Base-by-base conservation (phyloP, 2,329 filamentous ascomycete genomes). In the Didymosphaeria variabile region DNA sequence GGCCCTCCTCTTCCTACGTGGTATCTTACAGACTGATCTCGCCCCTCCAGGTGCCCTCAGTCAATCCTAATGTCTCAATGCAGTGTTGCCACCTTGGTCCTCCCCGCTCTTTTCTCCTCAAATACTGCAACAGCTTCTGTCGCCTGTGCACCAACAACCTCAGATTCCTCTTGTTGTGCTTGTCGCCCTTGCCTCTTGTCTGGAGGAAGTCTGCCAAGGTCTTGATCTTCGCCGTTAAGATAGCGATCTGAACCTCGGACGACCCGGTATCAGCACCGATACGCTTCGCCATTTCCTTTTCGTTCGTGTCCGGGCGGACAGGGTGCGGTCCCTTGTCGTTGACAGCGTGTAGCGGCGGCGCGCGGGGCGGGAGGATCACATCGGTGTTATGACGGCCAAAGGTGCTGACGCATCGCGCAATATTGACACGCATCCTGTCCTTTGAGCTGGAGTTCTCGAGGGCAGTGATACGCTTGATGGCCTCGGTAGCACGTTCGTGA, bases 241-340 rank as follows among this genome's bases (percentile, higher is more conserved):
- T 96, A 49, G 93, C 94, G 67, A 96, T 93, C 83, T 99, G 95
- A n/a, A 99, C 96, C 81, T 99, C 95, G 7, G 92, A 92, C 71
- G 92, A 97, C 38, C 95, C 95, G 0, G 94, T 99, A 76, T 99
- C 95, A 5, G 91, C 91, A 0, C 95, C 95, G n/a, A 89, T 88
- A 34, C 96, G 90, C 52, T 86, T 86, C 47, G 62, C 70, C 5
- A 68, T 56, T 17, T 66, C 72, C 12, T 63, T 67, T 15, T 64
- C 53, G 50, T 76, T 77, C 12, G 73, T 76, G 26, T 71, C 63
- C 0, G 84, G 85, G 67, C 86, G 86, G 29, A 80, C 67, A 6
- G 72, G 61, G 52, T 73, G 57, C 62, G 60, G 78, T 81, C 81
- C 71, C 78, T 69, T 77, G 74, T 80, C 73, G 69, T 81, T 73